Evolutionary conservation across 768 basidiomycete species (phyloP), one percentile per base, ranked within the genome.

Genomic region (Naganishia vaughanmartiniae): DNA sequence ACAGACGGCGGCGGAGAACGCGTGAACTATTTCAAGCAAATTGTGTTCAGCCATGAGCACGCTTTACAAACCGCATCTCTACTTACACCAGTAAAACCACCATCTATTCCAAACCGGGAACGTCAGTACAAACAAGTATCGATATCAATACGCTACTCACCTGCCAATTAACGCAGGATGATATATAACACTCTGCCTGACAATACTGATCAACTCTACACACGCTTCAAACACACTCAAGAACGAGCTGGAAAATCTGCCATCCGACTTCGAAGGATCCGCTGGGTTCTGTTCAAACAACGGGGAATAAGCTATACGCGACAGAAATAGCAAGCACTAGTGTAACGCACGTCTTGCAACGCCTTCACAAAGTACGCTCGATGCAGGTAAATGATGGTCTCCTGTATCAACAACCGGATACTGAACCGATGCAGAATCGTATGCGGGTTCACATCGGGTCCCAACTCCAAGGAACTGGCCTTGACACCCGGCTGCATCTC

Each of bases 161-260:
- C 80, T 65, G 6, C 79, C 76, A 3, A 80, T 73, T 34, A 81
- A 55, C 11, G 74, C 74, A 24, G 77, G 80, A 57, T 80, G 80
- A 65, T 78, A 81, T 19, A 81, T 74, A 26, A 81, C 74, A 57
- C 77, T 57, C 31, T 75, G 75, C 69, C 78, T 76, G 54, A 79
- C 77, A n/a, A 78, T 74, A 60, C 75, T 73, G 28, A 81, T 76
- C 28, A 81, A 78, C 60, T 81, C 78, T 36, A 75, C 77, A 7
- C 79, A 78, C 30, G 73, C 74, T 60, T 79, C 78, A 63, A 77
- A 81, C 0, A 80, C 69, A 19, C 74, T 77, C 4, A 76, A 39
- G 66, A 81, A 81, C 24, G 69, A 70, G 30, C 55, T 46, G 34
- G 36, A 36, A 33, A 70, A 66, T 24, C 69, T 28, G 17, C 67